Percentiles rank a stretch among this genome's conserved stretches.
These are phyloP conservation scores for Cladophialophora chaetospira DNA, from an alignment of 2,329 filamentous ascomycete genomes.

Conservation along the genomic window DNA sequence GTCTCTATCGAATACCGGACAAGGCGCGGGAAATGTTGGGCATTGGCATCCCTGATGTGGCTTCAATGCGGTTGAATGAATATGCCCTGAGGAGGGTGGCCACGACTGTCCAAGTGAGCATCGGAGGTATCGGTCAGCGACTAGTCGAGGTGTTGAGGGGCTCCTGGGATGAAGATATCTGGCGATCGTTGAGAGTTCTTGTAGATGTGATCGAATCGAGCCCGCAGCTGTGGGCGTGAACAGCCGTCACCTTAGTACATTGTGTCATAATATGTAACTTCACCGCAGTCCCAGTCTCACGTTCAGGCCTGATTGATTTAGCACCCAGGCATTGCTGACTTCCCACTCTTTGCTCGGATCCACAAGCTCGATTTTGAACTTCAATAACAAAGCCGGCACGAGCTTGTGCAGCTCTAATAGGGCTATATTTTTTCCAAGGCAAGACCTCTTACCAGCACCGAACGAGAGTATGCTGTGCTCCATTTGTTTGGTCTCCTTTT, in stretches of 20 bases:
- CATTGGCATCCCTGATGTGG: conserved; percentile 13
- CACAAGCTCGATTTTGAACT: conserved; percentile 27
- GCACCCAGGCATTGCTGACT: conserved; percentile 32
- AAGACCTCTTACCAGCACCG: conserved; percentile 33
- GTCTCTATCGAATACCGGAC: conserved; percentile 19
- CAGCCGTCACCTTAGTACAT: too few relatives aligned
- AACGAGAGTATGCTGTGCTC: conserved; percentile 34
- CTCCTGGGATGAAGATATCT: conserved; percentile 28
- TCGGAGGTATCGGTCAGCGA: conserved; percentile 16
- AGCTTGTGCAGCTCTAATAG: conserved; percentile 35
- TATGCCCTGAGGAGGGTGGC: conserved; percentile 14
- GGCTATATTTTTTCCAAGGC: conserved; percentile 37
- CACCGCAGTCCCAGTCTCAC: conserved; percentile 22
- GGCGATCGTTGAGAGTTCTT: conserved; percentile 24
- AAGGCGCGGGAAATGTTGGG: conserved; percentile 30
- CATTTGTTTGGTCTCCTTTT: conserved; percentile 30
- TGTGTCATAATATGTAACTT: neutral
- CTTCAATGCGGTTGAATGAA: conserved; percentile 10
- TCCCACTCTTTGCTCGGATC: conserved; percentile 23
- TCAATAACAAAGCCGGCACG: conserved; percentile 29
- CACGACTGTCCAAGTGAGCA: conserved; percentile 7
- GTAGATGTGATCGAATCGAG: conserved; percentile 25
- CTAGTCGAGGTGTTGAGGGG: conserved; percentile 25
- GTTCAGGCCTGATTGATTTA: conserved; percentile 29
- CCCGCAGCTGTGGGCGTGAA: conserved; percentile 8